A percentile compares a stretch with the other conserved stretches of the same genome.
Evolutionary conservation across 2,329 filamentous ascomycete genomes (phyloP).

Genomic region (Neonectria coccinea): DNA sequence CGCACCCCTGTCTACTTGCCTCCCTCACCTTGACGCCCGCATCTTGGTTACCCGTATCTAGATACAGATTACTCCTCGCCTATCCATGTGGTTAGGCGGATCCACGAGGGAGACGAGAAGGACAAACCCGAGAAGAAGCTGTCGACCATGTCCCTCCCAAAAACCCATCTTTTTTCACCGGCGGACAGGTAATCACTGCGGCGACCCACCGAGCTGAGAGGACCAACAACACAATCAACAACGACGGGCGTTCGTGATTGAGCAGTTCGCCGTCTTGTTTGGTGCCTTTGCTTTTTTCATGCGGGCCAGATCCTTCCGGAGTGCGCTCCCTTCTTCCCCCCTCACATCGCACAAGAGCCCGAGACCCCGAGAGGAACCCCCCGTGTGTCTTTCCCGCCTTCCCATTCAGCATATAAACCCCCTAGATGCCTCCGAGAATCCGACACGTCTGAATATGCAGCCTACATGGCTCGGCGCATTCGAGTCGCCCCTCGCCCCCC

Average conservation of each 20-base stretch:
- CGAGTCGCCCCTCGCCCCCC: neutral
- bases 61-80: neutral
- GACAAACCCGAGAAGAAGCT: neutral
- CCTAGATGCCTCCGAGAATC: neutral
- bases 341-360: neutral
- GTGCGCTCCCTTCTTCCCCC: neutral
- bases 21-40: conserved; percentile 17
- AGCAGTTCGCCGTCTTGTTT: neutral
- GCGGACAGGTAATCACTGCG: conserved; percentile 16
- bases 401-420: conserved; percentile 5
- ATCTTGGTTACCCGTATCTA: neutral
- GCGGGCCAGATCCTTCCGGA: conserved; percentile 1
- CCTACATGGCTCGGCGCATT: conserved; percentile 14
- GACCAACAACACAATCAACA: neutral
- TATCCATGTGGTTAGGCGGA: neutral
- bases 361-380: neutral
- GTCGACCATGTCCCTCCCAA: neutral
- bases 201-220: conserved; percentile 7
- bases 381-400: neutral
- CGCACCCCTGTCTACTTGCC: neutral
- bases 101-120: neutral
- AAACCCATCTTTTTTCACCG: neutral
- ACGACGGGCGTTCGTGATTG: neutral
- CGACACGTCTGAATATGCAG: conserved; percentile 8
- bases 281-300: neutral